Evolutionary conservation across 768 basidiomycete genomes (phyloP), one percentile per base, ranked within the genome.

Genomic region (Kwoniella sp.): DNA sequence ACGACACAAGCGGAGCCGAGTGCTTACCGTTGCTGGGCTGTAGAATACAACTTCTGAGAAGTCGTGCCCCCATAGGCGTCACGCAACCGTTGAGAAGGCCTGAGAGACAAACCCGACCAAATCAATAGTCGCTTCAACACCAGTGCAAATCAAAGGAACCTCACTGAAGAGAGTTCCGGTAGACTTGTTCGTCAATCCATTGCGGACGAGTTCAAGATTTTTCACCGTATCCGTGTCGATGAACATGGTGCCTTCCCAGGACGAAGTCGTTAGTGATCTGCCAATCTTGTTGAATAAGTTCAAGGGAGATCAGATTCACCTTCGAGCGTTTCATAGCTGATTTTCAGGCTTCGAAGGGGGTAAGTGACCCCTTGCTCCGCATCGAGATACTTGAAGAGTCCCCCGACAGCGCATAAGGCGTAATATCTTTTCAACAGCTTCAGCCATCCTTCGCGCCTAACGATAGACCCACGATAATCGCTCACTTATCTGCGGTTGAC

Each of bases 161-260:
- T 50, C 75, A 91, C 92, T 90, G 88, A 80, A 90, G 0, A 96
- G 81, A 0, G 90, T 91, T 77, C 91, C 87, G 1, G 82, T 73
- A 0, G 87, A 88, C 77, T 86, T 90, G 30, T 46, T 22, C 13
- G 68, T 69, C 4, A 86, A 76, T 72, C 87, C 84, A 74, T 94
- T 98, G 9, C 83, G 85, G 17, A 95, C 89, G 1, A 99, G 83
- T 74, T 99, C 96, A 6, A 99, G 84, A 76, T 95, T 93, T 46
- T 85, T 85, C 2, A 87, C 90, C 0, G 90, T 92, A 65, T 93
- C 93, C 0, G 87, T 84, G 74, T 98, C 96, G 67, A 99, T 89
- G 85, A 96, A 85, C 89, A 97, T 90, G 0, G 91, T 94, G 0
- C 94, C 94, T 76, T 12, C 10, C n/a, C 48, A 5, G 51, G 46